Conservation (phyloP, 306 rosid species). For the Lotus japonicus region DNA sequence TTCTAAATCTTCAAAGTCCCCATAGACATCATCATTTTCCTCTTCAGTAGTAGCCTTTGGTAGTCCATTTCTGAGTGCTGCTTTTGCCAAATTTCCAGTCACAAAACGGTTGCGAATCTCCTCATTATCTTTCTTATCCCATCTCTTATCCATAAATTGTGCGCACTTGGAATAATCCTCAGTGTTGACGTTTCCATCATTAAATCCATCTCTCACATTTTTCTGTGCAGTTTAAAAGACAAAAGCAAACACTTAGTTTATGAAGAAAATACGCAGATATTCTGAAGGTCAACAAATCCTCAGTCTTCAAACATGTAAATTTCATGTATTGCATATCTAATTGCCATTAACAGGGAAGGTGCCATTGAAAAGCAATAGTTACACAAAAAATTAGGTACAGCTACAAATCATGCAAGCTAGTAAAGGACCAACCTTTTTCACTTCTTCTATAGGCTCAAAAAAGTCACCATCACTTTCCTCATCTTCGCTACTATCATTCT, state of each 20-base stretch:
- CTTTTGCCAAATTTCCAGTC: slow-evolving; percentile 86
- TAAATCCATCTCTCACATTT: slow-evolving; percentile 35
- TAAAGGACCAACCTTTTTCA: slow-evolving; percentile 55
- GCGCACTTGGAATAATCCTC: slow-evolving; percentile 82
- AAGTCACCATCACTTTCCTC: slow-evolving; percentile 73
- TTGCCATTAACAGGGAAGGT: background rate
- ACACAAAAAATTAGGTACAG: background rate
- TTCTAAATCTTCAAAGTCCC: slow-evolving; percentile 97
- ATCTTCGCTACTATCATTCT: slow-evolving; percentile 42
- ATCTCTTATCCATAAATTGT: slow-evolving; percentile 30
- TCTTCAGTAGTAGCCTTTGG: slow-evolving; percentile 34
- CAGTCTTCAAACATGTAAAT: background rate
- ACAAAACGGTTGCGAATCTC: slow-evolving; percentile 75
- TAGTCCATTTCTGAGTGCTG: slow-evolving; percentile 55
- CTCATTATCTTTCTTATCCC: slow-evolving; percentile 45
- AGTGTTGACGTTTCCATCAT: slow-evolving; percentile 38
- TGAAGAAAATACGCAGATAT: slow-evolving; percentile 5
- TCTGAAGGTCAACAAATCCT: background rate
- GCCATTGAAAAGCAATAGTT: background rate
- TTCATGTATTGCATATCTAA: background rate
- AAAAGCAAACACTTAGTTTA: slow-evolving; percentile 20
- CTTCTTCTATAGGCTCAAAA: slow-evolving; percentile 69
- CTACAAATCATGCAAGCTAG: slow-evolving; percentile 7
- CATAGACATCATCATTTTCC: slow-evolving; percentile 45
- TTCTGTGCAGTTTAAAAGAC: slow-evolving; percentile 20